Conservation (phyloP, 2,329 filamentous ascomycete genomes). For the Epichloe amarillans region DNA sequence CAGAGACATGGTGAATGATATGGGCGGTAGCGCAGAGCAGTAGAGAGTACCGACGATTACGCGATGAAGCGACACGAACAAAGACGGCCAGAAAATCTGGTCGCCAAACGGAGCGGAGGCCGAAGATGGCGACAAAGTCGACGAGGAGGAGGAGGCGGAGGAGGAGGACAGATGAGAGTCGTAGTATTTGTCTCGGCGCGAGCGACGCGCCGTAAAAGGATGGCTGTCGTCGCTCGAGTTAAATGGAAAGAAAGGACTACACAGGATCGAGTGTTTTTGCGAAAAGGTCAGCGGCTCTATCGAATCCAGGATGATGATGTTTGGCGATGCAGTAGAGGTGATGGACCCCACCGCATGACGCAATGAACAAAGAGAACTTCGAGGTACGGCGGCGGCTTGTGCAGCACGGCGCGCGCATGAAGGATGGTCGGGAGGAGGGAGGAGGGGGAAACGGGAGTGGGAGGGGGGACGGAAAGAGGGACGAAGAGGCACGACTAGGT, state of each 20-base stretch:
- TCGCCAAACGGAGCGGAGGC: constrained; percentile 8
- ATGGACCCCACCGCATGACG: constrained; percentile 44
- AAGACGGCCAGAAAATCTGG: constrained; percentile 30
- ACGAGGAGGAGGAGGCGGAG: not conserved
- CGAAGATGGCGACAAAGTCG: not conserved
- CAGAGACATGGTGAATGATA: constrained; percentile 40
- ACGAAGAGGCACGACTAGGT: not conserved
- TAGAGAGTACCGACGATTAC: constrained; percentile 43
- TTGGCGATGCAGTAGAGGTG: constrained; percentile 38
- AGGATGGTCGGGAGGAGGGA: constrained; percentile 1
- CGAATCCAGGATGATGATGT: constrained; percentile 42
- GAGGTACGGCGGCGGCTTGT: constrained; percentile 1
- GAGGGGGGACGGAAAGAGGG: not conserved
- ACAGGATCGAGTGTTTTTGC: constrained; percentile 5
- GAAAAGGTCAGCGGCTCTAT: constrained; percentile 24
- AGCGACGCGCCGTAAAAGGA: constrained; percentile 17
- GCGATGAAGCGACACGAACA: constrained; percentile 32
- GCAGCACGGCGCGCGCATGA: constrained; percentile 4
- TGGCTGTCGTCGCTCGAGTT: constrained; percentile 10
- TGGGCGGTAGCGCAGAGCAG: constrained; percentile 45
- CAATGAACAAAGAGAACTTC: constrained; percentile 9
- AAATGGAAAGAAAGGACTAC: constrained; percentile 12
- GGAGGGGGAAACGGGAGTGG: not conserved
- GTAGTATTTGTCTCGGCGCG: constrained; percentile 40
- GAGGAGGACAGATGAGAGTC: constrained; percentile 15